Conservation (phyloP, 306 rosid species). For the Prunus armeniaca region DNA sequence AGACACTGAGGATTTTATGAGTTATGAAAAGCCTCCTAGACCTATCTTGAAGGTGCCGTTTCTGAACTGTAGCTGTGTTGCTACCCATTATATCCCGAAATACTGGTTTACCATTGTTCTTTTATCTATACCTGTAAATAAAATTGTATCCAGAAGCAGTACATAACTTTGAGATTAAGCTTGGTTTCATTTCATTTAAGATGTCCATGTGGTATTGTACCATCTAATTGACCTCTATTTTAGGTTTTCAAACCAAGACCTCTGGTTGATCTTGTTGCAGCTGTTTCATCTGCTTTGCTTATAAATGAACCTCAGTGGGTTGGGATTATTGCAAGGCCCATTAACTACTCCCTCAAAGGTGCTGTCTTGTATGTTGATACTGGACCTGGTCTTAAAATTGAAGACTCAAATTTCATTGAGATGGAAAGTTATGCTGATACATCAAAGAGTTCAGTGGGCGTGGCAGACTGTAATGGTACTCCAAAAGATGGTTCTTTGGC, state of each 20-base stretch:
- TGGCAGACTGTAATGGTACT: slow-evolving; percentile 37
- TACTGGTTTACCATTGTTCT: slow-evolving; percentile 9
- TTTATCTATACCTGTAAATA: slow-evolving; percentile 16
- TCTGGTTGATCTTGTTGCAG: slow-evolving; percentile 91
- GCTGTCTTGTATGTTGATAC: slow-evolving; percentile 90
- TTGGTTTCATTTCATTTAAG: slow-evolving; percentile 4
- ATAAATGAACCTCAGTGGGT: slow-evolving; percentile 94
- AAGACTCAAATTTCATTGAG: slow-evolving; percentile 66
- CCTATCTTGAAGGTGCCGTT: slow-evolving; percentile 85
- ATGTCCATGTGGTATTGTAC: slow-evolving; percentile 1
- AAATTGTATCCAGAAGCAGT: slow-evolving; percentile 7
- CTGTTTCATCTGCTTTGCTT: slow-evolving; percentile 88
- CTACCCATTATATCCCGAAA: background rate
- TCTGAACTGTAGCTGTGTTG: background rate
- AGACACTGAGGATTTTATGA: slow-evolving; percentile 90
- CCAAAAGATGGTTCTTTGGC: slow-evolving; percentile 37
- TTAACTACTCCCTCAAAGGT: slow-evolving; percentile 84
- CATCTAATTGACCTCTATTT: slow-evolving; percentile 27
- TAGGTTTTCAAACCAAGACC: slow-evolving; percentile 92
- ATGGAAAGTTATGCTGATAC: slow-evolving; percentile 60
- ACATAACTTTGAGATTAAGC: background rate
- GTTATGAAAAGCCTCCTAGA: slow-evolving; percentile 92
- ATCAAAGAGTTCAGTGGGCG: slow-evolving; percentile 37
- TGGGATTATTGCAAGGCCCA: slow-evolving; percentile 81
- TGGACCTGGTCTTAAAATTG: slow-evolving; percentile 90